phyloP scores from a whole-genome alignment of 2,329 filamentous ascomycete genomes.

The Epichloe baconii region DNA sequence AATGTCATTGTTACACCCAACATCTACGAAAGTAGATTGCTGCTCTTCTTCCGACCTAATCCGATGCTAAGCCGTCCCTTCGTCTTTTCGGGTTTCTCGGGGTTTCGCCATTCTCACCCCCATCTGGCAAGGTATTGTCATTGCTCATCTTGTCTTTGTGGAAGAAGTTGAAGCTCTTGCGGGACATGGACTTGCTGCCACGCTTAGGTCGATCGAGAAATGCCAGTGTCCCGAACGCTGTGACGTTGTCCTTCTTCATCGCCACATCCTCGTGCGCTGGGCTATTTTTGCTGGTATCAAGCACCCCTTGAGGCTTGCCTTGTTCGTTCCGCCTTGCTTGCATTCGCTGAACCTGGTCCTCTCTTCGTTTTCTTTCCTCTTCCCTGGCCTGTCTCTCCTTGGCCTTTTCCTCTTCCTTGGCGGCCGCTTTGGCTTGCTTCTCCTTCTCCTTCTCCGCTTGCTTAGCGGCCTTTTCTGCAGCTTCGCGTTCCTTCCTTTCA shows the following conservation, averaged over 20 bases:
- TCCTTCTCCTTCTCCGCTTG: constrained; percentile 25
- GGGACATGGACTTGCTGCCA: constrained; percentile 65
- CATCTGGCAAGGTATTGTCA: constrained; percentile 12
- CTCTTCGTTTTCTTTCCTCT: constrained; percentile 26
- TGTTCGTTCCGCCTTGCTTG: constrained; percentile 42
- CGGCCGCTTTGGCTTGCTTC: constrained; percentile 27
- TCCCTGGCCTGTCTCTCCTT: constrained; percentile 13
- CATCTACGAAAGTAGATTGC: constrained; percentile 22
- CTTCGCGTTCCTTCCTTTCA: constrained; percentile 55
- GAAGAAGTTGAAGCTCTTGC: constrained; percentile 59
- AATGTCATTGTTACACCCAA: constrained; percentile 6
- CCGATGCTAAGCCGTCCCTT: constrained; percentile 56
- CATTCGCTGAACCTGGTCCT: constrained; percentile 43
- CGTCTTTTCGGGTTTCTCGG: constrained; percentile 35
- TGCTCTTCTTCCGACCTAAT: constrained; percentile 60
- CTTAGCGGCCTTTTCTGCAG: constrained; percentile 43
- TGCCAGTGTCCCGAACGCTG: constrained; percentile 25
- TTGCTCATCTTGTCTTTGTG: constrained; percentile 34
- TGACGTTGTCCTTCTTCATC: constrained; percentile 25
- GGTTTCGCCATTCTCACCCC: constrained; percentile 17
- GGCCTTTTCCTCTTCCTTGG: constrained; percentile 19
- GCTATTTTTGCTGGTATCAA: constrained; percentile 54
- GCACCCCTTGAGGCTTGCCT: constrained; percentile 46
- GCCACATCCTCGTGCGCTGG: constrained; percentile 39
- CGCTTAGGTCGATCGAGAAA: constrained; percentile 55